Conservation (phyloP, 225 moss, liverwort and hornwort genomes). For the Ulota crispa region DNA sequence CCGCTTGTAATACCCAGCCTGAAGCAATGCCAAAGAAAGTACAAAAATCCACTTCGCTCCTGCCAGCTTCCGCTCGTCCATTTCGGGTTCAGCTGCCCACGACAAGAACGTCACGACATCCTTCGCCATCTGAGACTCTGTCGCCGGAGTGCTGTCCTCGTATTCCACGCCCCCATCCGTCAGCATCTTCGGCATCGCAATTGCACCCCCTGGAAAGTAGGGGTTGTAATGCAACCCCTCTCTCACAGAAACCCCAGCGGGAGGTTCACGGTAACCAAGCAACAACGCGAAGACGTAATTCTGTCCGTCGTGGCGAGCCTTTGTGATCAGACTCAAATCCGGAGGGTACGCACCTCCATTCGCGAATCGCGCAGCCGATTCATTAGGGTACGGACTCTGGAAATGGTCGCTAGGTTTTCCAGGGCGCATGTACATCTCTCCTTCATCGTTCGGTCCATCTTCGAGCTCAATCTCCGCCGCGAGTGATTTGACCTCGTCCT, state of each 20-base stretch:
- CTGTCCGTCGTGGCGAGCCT: conserved; percentile 91
- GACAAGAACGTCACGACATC: conserved; percentile 76
- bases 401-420: conserved; percentile 90
- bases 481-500: conserved; percentile 78
- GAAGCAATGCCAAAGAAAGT: conserved; percentile 62
- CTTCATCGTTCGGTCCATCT: conserved; percentile 89
- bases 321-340: conserved; percentile 82
- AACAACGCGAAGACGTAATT: conserved; percentile 84
- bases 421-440: conserved; percentile 80
- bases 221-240: conserved; percentile 93
- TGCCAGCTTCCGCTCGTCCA: conserved; percentile 90
- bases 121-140: conserved; percentile 98
- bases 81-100: conserved; percentile 93
- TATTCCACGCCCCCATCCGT: conserved; percentile 79
- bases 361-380: conserved; percentile 73
- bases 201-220: conserved; percentile 85
- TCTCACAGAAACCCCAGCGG: conserved; percentile 81
- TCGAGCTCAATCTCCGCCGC: conserved; percentile 86
- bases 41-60: conserved; percentile 86
- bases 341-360: conserved; percentile 91
- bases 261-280: conserved; percentile 84
- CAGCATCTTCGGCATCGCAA: conserved; percentile 95
- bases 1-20: conserved; percentile 71
- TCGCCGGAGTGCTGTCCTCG: conserved; percentile 75
- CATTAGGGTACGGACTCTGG: conserved; percentile 73